These are phyloP conservation scores for Salvia splendens DNA, from an alignment of 257 asterid species.

Conservation along the genomic window DNA sequence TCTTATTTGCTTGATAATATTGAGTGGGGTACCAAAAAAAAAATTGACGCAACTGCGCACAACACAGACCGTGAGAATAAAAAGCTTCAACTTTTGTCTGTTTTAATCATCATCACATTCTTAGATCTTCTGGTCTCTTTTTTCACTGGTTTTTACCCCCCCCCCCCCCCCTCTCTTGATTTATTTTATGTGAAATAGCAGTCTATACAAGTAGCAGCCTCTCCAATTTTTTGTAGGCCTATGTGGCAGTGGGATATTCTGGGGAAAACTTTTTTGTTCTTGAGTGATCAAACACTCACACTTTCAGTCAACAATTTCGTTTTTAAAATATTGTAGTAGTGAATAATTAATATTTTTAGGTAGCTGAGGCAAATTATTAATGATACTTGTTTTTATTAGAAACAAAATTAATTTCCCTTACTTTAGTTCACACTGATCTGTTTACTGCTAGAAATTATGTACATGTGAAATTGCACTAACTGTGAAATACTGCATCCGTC, in stretches of 20 bases:
- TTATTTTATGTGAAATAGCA: conserved; percentile 8
- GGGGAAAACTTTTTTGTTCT: conserved; percentile 23
- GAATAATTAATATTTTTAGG: too few relatives aligned
- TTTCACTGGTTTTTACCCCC: background rate
- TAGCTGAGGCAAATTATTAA: background rate
- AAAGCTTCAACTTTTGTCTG: conserved; percentile 40
- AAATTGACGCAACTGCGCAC: conserved; percentile 19
- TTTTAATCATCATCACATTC: conserved; percentile 32
- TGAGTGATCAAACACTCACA: conserved; percentile 10
- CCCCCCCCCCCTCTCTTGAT: background rate
- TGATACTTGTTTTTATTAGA: background rate
- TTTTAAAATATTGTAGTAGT: background rate
- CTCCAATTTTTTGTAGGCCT: background rate
- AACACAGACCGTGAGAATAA: conserved; percentile 21
- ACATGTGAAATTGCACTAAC: background rate
- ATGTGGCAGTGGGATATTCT: conserved; percentile 22
- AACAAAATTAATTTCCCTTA: background rate
- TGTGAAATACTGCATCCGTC: background rate
- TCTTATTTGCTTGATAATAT: conserved; percentile 23
- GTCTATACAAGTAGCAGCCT: background rate
- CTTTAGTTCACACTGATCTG: background rate
- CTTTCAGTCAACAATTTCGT: conserved; percentile 12
- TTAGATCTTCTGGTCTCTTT: conserved; percentile 47
- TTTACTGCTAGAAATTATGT: conserved; percentile 3
- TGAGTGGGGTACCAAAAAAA: conserved; percentile 20